Base-by-base conservation (phyloP, 1,139 yeast genomes). In the Pichia inconspicua region DNA sequence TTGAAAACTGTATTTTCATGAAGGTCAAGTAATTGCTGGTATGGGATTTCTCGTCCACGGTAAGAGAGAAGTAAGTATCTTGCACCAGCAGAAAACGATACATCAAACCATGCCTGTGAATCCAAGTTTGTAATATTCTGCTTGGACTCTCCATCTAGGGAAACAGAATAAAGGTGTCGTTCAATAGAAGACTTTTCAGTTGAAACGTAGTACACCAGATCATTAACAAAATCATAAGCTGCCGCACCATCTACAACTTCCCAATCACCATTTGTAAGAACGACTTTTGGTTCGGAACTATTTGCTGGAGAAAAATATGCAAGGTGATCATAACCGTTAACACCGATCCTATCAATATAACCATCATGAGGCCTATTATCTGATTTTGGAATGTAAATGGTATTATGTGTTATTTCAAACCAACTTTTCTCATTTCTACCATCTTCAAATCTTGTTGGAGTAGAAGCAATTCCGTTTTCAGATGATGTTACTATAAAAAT, bases 331-430 rank as follows among this genome's bases (percentile, higher is more conserved):
- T 66, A 77, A 0, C 83, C 83, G 49, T 72, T 71, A 25, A 72
- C 68, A 37, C 70, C 74, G n/a, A 78, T 69, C 5, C 77, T 66
- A 56, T 78, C 82, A 44, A 78, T 71, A 55, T 77, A 78, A 0
- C 83, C 83, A 58, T 77, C 80, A 28, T 65, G 52, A 15, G 58
- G 49, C 44, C 79, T 66, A 10, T 77, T 75, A 25, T 65, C 68
- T 53, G 84, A 78, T 51, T 77, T 76, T 9, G 96, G 95, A 39
- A 92, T 73, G 59, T 68, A 82, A 34, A 77, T 66, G 0, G 94
- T 81, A 55, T 82, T 79, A 53, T 83, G 86, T 9, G 87, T 77
- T 38, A 90, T 80, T 63, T 92, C 98, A 71, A 90, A 88, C 75
- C 86, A 77, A 11, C 79, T 72, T 11, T 58, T 59, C 2, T 53